Percentiles rank a stretch among this genome's conserved stretches.
These are phyloP conservation scores for Nakaseomyces nivariensis DNA, from an alignment of 1,139 yeast genomes.

Conservation along the genomic window DNA sequence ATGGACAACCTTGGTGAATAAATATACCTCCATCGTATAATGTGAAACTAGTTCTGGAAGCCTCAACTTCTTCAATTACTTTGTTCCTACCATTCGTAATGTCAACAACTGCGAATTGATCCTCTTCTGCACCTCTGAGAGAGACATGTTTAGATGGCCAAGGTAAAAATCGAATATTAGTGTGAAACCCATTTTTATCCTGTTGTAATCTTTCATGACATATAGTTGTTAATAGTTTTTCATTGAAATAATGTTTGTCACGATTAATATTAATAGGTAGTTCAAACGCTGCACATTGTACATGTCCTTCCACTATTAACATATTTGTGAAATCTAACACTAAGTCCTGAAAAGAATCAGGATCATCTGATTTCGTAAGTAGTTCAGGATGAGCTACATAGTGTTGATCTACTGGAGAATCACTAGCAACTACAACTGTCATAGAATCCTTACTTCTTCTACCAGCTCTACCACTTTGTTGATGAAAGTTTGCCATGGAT, in stretches of 20 bases:
- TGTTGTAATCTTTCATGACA: conserved; percentile 38
- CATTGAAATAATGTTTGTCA: conserved; percentile 51
- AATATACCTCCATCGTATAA: conserved; percentile 93
- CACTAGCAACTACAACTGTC: conserved; percentile 75
- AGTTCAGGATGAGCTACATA: conserved; percentile 64
- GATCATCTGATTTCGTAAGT: conserved; percentile 38
- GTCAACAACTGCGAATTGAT: conserved; percentile 77
- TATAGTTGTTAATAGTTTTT: conserved; percentile 30
- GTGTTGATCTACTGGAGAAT: conserved; percentile 78
- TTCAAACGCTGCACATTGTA: conserved; percentile 93
- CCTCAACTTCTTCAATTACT: conserved; percentile 86
- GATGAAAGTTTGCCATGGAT: conserved; percentile 78
- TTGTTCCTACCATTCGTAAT: conserved; percentile 62
- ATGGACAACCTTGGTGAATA: conserved; percentile 87
- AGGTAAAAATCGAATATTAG: conserved; percentile 58
- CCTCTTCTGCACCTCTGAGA: conserved; percentile 76
- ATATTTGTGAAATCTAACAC: conserved; percentile 44
- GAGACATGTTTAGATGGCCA: conserved; percentile 71
- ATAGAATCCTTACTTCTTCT: conserved; percentile 66
- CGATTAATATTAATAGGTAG: conserved; percentile 44
- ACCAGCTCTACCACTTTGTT: conserved; percentile 96
- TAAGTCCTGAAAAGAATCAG: conserved; percentile 39
- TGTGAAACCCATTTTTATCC: conserved; percentile 47
- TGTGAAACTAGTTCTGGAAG: conserved; percentile 79
- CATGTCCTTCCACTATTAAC: conserved; percentile 62